Percentiles rank a stretch among this genome's conserved stretches.
Evolutionary conservation across 2,329 filamentous ascomycete species (phyloP).

Genomic region (Fusarium decemcellulare): DNA sequence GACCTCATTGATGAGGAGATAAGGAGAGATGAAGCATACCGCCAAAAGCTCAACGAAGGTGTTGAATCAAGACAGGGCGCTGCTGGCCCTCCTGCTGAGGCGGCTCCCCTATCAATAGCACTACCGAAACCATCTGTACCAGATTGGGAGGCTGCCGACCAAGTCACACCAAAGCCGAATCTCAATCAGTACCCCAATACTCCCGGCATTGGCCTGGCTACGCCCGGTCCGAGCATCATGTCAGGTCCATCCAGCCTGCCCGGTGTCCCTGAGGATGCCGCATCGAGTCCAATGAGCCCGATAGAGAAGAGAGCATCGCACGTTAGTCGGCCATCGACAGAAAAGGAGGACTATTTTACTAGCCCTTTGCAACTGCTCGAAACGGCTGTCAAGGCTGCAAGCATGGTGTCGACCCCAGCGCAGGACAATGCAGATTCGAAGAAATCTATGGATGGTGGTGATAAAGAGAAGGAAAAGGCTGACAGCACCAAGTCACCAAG

Average conservation of each 20-base stretch:
- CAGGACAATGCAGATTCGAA: slow-evolving; percentile 65
- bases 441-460: slow-evolving; percentile 63
- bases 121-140: slow-evolving; percentile 54
- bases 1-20: slow-evolving; percentile 93
- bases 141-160: slow-evolving; percentile 59
- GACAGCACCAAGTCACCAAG: slow-evolving; percentile 70
- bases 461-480: slow-evolving; percentile 66
- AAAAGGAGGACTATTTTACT: slow-evolving; percentile 85
- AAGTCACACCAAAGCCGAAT: slow-evolving; percentile 74
- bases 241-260: slow-evolving; percentile 53
- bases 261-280: slow-evolving; percentile 63
- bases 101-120: slow-evolving; percentile 72
- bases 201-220: slow-evolving; percentile 86
- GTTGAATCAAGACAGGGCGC: slow-evolving; percentile 71
- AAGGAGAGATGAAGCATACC: slow-evolving; percentile 80
- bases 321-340: slow-evolving; percentile 72
- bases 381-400: slow-evolving; percentile 61
- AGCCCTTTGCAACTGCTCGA: slow-evolving; percentile 67
- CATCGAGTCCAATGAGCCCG: slow-evolving; percentile 58
- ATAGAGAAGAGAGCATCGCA: slow-evolving; percentile 70
- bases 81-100: slow-evolving; percentile 57
- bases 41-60: slow-evolving; percentile 76
- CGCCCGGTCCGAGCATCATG: slow-evolving; percentile 63
- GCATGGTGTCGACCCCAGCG: slow-evolving; percentile 61
- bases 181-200: slow-evolving; percentile 76